These are phyloP conservation scores for Fraxinus dipetala DNA, from an alignment of 305 asterid genomes.

Conservation along the genomic window DNA sequence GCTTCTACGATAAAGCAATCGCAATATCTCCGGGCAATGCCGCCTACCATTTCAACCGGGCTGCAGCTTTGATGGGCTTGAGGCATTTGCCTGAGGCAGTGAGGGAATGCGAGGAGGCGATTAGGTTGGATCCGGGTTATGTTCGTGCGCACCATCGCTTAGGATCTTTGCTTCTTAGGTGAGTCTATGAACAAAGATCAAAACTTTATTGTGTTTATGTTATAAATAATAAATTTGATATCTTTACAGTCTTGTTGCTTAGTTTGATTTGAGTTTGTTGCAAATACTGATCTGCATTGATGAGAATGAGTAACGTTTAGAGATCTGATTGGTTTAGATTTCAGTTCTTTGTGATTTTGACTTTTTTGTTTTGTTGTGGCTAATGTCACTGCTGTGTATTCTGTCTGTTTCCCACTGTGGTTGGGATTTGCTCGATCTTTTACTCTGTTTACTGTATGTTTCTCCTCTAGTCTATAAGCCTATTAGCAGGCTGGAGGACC, in stretches of 20 bases:
- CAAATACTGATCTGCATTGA: constrained; percentile 23
- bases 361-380: constrained; percentile 35
- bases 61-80: constrained; percentile 69
- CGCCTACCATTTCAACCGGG: constrained; percentile 66
- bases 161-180: constrained; percentile 87
- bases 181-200: constrained; percentile 32
- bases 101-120: constrained; percentile 77
- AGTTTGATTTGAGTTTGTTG: constrained; percentile 13
- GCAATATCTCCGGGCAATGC: constrained; percentile 60
- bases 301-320: constrained; percentile 20
- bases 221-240: not conserved
- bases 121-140: constrained; percentile 76
- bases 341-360: constrained; percentile 22
- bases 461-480: constrained; percentile 20
- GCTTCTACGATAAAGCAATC: constrained; percentile 71
- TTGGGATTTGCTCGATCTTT: constrained; percentile 20
- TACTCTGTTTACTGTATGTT: constrained; percentile 24
- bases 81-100: constrained; percentile 56
- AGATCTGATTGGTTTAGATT: constrained; percentile 33
- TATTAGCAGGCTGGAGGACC: constrained; percentile 20
- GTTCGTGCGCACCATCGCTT: constrained; percentile 79
- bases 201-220: constrained; percentile 22
- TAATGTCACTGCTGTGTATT: constrained; percentile 26
- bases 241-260: constrained; percentile 15
- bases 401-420: constrained; percentile 22